A percentile compares a stretch with the other conserved stretches of the same genome.
Evolutionary conservation across 495 filamentous ascomycete genomes (phyloP).

Genomic region (Neurospora terricola): DNA sequence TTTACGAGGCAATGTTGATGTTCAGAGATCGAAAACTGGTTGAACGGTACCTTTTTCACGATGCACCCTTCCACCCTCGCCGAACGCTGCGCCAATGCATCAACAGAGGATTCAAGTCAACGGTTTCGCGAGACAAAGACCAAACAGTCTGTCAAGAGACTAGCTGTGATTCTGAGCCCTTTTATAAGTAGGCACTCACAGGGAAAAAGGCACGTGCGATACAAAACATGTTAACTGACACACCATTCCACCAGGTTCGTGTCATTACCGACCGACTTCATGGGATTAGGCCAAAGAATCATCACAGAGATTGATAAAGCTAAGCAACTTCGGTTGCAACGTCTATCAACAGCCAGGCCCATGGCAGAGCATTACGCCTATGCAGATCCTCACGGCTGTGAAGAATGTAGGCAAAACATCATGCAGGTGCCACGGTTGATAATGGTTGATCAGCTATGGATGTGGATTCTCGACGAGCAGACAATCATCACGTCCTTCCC

Average conservation of each 20-base stretch:
- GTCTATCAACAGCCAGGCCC: not conserved
- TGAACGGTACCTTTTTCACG: slow-evolving; percentile 43
- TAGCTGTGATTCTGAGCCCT: not conserved
- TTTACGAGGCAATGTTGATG: slow-evolving; percentile 31
- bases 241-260: not conserved
- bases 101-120: not conserved
- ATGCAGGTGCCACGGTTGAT: slow-evolving; percentile 49
- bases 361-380: not conserved
- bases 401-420: slow-evolving; percentile 15
- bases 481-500: slow-evolving; percentile 64
- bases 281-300: not conserved
- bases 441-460: slow-evolving; percentile 71
- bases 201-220: rapidly evolving
- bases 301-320: not conserved
- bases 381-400: not conserved
- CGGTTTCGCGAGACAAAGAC: not conserved
- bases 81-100: slow-evolving; percentile 55
- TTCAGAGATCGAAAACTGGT: slow-evolving; percentile 50
- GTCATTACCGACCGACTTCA: not conserved
- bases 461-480: slow-evolving; percentile 57
- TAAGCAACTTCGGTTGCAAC: not conserved
- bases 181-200: not conserved
- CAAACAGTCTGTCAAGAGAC: not conserved
- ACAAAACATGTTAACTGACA: not conserved
- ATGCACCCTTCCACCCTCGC: slow-evolving; percentile 53